These are phyloP conservation scores for Marasmius tenuissimus DNA, from an alignment of 1,284 basidiomycete genomes.

Conservation along the genomic window DNA sequence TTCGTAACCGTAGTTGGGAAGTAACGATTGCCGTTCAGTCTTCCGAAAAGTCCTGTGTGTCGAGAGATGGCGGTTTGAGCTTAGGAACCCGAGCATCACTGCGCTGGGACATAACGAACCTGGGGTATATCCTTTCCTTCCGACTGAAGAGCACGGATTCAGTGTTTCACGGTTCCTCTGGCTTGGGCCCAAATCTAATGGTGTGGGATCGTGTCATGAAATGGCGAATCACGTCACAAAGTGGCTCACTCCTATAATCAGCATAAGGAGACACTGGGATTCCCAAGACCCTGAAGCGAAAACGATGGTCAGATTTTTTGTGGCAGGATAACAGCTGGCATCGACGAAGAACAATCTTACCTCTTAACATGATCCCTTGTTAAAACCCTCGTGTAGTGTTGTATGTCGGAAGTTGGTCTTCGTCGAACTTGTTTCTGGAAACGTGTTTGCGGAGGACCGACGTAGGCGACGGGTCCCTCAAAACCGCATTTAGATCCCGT, in stretches of 20 bases:
- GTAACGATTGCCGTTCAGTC: constrained; percentile 50
- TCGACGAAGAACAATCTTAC: constrained; percentile 7
- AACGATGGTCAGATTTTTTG: neutral
- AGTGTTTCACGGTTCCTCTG: constrained; percentile 52
- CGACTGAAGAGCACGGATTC: constrained; percentile 58
- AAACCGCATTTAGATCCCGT: neutral
- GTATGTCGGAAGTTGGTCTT: neutral
- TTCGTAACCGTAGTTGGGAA: constrained; percentile 76
- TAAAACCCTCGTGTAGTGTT: neutral
- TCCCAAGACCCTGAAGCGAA: constrained; percentile 43
- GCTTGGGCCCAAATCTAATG: constrained; percentile 34
- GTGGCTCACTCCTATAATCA: constrained; percentile 53
- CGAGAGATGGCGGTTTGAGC: neutral
- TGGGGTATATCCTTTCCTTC: constrained; percentile 44
- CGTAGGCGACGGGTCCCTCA: neutral
- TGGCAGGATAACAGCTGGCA: neutral
- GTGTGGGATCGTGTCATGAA: neutral
- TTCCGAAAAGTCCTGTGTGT: constrained; percentile 54
- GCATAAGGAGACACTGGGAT: constrained; percentile 53
- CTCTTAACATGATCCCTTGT: neutral
- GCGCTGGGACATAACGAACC: constrained; percentile 31
- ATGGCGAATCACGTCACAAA: neutral
- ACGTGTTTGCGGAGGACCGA: neutral
- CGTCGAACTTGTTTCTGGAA: neutral
- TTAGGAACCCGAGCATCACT: neutral